A percentile compares a stretch with the other conserved stretches of the same genome.
phyloP scores from a whole-genome alignment of 129 eudicot species.

The Flaveria sonorensis region DNA sequence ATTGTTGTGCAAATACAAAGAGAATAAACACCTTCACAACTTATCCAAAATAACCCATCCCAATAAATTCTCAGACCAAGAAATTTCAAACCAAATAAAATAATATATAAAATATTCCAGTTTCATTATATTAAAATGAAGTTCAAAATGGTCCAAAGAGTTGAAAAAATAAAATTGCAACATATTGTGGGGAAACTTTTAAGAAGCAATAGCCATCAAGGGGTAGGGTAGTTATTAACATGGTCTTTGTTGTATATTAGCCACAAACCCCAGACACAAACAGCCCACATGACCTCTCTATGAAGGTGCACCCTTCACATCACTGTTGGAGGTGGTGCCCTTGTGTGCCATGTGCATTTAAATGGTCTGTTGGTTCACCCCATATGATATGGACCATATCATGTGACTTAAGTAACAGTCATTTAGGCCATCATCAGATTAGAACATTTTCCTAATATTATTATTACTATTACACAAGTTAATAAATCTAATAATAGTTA shows the following conservation, averaged over 20 bases:
- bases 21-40: slow-evolving; percentile 15
- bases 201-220: slow-evolving; percentile 31
- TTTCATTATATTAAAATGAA: slow-evolving; percentile 14
- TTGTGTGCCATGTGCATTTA: slow-evolving; percentile 46
- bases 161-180: slow-evolving; percentile 22
- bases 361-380: slow-evolving; percentile 25
- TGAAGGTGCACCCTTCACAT: slow-evolving; percentile 24
- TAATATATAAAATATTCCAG: not conserved
- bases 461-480: not conserved
- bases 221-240: slow-evolving; percentile 29
- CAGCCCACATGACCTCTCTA: slow-evolving; percentile 35
- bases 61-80: not conserved
- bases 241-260: slow-evolving; percentile 36
- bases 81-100: not conserved
- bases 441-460: slow-evolving; percentile 4
- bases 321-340: slow-evolving; percentile 22
- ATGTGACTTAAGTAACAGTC: slow-evolving; percentile 10
- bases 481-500: not conserved
- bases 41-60: not conserved
- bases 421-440: slow-evolving; percentile 1
- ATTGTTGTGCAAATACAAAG: not conserved
- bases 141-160: slow-evolving; percentile 19
- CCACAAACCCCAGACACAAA: slow-evolving; percentile 34
- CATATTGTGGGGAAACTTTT: slow-evolving; percentile 31
- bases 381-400: slow-evolving; percentile 27